Percentiles rank a stretch among this genome's conserved stretches.
These are phyloP conservation scores for Haematococcus sp. DNA, from an alignment of 139 green algal species.

Conservation along the genomic window DNA sequence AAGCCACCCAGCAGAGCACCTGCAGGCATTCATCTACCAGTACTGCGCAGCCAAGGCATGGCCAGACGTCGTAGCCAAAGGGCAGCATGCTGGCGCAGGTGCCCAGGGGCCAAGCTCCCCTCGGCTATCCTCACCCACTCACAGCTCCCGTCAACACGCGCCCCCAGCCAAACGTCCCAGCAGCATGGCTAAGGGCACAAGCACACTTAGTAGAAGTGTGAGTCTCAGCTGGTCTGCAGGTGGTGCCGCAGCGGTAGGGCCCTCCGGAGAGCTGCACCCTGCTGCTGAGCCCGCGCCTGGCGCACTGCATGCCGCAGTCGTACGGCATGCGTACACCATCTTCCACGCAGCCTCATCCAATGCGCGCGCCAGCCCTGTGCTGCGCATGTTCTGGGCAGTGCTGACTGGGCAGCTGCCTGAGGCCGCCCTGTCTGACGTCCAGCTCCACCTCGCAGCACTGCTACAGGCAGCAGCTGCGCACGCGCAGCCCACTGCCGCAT, in stretches of 20 bases:
- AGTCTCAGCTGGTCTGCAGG: background rate
- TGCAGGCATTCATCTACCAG: slow-evolving; percentile 32
- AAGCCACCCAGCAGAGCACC: background rate
- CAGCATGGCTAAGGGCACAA: background rate
- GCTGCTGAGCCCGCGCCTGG: background rate
- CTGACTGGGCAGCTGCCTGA: slow-evolving; percentile 20
- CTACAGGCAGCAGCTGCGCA: background rate
- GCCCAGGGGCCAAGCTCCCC: background rate
- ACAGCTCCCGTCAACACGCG: background rate
- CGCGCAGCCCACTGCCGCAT: background rate
- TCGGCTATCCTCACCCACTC: background rate
- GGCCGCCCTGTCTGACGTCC: slow-evolving; percentile 9
- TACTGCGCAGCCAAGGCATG: slow-evolving; percentile 6
- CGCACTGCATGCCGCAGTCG: slow-evolving; percentile 13
- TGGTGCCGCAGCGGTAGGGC: background rate
- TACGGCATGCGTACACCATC: slow-evolving; percentile 19
- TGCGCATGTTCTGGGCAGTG: slow-evolving; percentile 23
- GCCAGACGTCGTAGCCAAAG: background rate
- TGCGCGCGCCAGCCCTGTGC: slow-evolving; percentile 11
- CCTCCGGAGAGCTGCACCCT: background rate
- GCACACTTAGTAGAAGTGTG: background rate
- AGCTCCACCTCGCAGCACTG: slow-evolving; percentile 14
- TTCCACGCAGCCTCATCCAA: slow-evolving; percentile 13
- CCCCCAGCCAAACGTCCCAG: background rate
- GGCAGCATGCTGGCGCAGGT: too few species aligned